Base-by-base conservation (phyloP, 202 grass and related monocot species). In the Saccharum hybrid region DNA sequence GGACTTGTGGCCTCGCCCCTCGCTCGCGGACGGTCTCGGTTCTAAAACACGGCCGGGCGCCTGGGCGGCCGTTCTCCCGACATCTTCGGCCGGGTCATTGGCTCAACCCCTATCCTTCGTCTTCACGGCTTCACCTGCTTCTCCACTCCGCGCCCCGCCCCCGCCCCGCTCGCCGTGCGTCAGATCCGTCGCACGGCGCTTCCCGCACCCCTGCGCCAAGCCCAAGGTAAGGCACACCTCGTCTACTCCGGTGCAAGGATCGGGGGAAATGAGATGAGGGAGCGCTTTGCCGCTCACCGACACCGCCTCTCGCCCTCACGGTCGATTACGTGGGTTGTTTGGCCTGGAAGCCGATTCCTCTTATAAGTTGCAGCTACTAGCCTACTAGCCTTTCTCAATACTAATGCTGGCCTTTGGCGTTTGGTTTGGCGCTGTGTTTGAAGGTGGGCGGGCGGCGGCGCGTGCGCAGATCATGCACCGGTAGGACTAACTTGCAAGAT, bases 121-220 rank as follows among this genome's bases (percentile, higher is more conserved):
- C 77, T 59, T 71, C 77, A 74, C 77, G 48, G 11, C 33, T 51
- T 22, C 71, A 49, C 71, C 81, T 10, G 57, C 40, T 82, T 66
- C 34, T 40, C 82, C 46, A 76, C 72, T 31, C 46, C 72, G 1
- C 10, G 36, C 49, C 18, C 31, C 57, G 10, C 6, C 23, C 19
- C 63, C 10, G 64, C 33, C 64, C 15, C 67, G 22, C 8, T 26
- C 19, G 46, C 26, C 16, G 22, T 28, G 34, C 62, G 11, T 48
- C 70, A 86, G 84, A 86, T 86, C 84, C 62, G 62, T 63, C 16
- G 45, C 65, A 28, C 77, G 19, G 63, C 33, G 12, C 34, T 26
- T 52, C 23, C 22, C 63, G 66, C 66, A 59, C 66, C 66, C 30
- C 34, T 60, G 51, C 22, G 10, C 82, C 7, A 12, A 57, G 19